These are phyloP conservation scores for Xylariaceae sp. DNA, from an alignment of 2,329 filamentous ascomycete species.

Conservation along the genomic window DNA sequence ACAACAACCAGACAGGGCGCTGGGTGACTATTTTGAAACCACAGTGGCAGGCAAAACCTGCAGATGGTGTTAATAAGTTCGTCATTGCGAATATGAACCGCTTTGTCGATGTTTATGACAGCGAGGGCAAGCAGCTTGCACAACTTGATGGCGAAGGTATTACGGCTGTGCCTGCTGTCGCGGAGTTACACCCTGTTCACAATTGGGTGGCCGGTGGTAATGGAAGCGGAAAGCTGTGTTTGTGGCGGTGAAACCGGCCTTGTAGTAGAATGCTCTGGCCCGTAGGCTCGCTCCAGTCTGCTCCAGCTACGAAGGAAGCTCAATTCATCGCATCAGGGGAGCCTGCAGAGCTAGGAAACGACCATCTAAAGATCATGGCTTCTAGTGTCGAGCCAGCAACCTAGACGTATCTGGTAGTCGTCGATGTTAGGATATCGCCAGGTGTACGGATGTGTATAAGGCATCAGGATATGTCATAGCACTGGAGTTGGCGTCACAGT, in stretches of 20 bases:
- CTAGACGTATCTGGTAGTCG: no score
- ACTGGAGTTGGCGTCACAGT: no score
- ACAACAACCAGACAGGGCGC: constrained; percentile 94
- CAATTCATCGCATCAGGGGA: no score
- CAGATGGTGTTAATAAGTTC: constrained; percentile 79
- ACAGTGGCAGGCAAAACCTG: constrained; percentile 82
- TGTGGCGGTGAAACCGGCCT: constrained; percentile 57
- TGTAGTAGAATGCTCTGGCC: no score
- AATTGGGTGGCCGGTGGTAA: constrained; percentile 94
- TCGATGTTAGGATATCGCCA: no score
- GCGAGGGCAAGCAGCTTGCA: constrained; percentile 79
- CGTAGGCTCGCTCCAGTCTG: no score
- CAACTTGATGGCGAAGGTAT: constrained; percentile 87
- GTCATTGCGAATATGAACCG: constrained; percentile 97
- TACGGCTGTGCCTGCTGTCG: constrained; percentile 89
- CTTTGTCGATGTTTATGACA: constrained; percentile 86
- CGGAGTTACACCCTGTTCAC: constrained; percentile 79
- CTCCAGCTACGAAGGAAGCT: no score
- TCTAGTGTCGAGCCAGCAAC: no score
- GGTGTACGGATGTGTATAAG: no score
- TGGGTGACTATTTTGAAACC: constrained; percentile 83
- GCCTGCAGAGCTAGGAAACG: no score
- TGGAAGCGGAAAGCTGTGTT: constrained; percentile 83
- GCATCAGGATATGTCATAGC: no score
- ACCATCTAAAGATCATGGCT: no score